These are phyloP conservation scores for Tulasnella sp. DNA, from an alignment of 768 basidiomycete species.

Conservation along the genomic window DNA sequence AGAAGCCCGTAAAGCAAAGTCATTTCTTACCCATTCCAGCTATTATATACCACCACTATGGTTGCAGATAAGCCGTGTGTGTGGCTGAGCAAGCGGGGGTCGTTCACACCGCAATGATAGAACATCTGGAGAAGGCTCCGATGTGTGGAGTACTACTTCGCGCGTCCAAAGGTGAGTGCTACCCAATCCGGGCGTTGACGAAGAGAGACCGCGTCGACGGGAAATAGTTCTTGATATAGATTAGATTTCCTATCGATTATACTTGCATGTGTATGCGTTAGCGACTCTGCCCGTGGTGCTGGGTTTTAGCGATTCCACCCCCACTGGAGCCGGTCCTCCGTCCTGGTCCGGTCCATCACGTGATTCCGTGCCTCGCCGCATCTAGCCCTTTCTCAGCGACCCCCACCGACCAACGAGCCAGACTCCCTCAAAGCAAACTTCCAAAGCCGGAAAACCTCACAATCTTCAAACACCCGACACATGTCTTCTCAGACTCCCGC, in stretches of 20 bases:
- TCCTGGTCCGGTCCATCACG: not conserved
- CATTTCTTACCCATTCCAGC: not conserved
- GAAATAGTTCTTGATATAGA: not conserved
- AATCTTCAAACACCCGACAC: not conserved
- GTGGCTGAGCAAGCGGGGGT: not conserved
- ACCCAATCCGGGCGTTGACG: not conserved
- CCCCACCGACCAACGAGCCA: not conserved
- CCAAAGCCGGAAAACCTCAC: not conserved
- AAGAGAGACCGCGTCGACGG: not conserved
- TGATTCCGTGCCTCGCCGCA: not conserved
- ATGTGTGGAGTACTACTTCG: not conserved
- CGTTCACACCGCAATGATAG: not conserved
- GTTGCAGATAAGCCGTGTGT: not conserved
- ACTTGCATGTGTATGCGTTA: not conserved
- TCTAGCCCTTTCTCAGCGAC: not conserved
- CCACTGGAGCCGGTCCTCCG: not conserved
- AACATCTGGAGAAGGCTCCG: not conserved
- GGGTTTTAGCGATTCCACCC: not conserved
- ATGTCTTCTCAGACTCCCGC: constrained; percentile 7
- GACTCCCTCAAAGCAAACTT: not conserved
- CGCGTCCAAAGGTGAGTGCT: not conserved
- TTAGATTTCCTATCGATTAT: not conserved
- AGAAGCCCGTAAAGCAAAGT: not conserved
- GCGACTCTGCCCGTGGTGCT: too few relatives aligned
- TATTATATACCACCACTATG: not conserved